Evolutionary conservation across 805 yeast species (phyloP).

Genomic region (Candida mattraensis): DNA sequence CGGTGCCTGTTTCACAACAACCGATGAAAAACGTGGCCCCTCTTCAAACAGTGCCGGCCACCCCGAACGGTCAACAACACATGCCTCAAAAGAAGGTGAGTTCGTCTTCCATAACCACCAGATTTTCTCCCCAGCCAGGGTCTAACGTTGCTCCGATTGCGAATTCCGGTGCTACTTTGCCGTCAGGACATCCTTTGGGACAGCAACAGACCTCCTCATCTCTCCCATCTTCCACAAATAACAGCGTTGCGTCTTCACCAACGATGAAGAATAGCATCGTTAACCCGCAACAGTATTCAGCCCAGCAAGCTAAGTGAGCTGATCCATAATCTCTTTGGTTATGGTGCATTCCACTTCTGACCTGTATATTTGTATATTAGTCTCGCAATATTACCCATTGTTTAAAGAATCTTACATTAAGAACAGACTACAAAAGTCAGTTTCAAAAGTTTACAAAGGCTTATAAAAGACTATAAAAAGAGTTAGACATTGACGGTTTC

Average conservation of each 20-base stretch:
- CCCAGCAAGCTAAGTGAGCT: too few relatives aligned
- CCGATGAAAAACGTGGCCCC: constrained; percentile 39
- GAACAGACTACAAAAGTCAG: too few relatives aligned
- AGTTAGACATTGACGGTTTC: constrained; percentile 21
- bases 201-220: constrained; percentile 12
- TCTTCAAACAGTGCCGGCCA: constrained; percentile 34
- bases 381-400: too few relatives aligned
- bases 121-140: constrained; percentile 33
- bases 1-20: constrained; percentile 29
- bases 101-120: constrained; percentile 26
- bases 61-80: constrained; percentile 18
- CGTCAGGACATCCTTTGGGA: constrained; percentile 3
- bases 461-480: background rate
- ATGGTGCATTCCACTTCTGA: too few relatives aligned
- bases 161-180: constrained; percentile 4
- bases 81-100: constrained; percentile 20
- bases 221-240: constrained; percentile 15
- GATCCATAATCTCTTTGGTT: too few relatives aligned
- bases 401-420: too few relatives aligned
- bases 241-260: constrained; percentile 17
- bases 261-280: constrained; percentile 9
- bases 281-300: constrained; percentile 3
- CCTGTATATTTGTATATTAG: too few relatives aligned
- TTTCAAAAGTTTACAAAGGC: background rate
- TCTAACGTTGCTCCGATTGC: constrained; percentile 17